Base-by-base conservation (phyloP, 2,329 filamentous ascomycete species). In the Tolypocladium tropicale region DNA sequence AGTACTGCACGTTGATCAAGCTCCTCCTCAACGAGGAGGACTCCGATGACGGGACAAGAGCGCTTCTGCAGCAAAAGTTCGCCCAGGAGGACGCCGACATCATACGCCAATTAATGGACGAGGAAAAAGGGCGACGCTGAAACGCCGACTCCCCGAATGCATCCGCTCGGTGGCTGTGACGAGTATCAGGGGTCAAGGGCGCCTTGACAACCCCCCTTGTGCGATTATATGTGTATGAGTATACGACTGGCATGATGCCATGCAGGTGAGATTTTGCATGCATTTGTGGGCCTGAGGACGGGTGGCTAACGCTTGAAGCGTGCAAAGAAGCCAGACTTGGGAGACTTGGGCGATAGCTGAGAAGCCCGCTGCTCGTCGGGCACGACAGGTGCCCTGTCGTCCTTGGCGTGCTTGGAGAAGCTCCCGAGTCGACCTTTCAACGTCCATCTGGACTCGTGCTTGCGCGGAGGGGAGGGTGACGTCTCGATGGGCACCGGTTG, bases 1-100 rank as follows among this genome's bases (percentile, higher is more conserved):
- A 85, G 67, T 87, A 83, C 63, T 79, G 77, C 51, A 79, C 81
- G 58, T 70, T 85, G 25, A 75, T 86, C 21, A 63, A 78, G 52
- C 72, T 77, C 56, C 67, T 83, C 36, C 70, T 83, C 55, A 68
- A 70, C 48, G 66, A 69, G 37, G 65, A 62, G 25, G 60, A 61
- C 9, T 62, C 61, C 10, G 59, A 62, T 4, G 69, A 75, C 30
- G 46, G 46, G 18, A 65, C 71, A 9, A 68, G 70, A 7, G 68
- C 68, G 7, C 48, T 73, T 6, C 64, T 80, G 46, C 71, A 76
- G 59, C 70, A 74, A 58, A 74, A 81, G 59, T 64, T 77, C 18
- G 72, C 70, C 3, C 68, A 74, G 53, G 71, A 78, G 59, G 78
- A 83, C 57, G 71, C 72, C 4, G 73, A 74, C 61, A 67, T 78